Evolutionary conservation across 2,329 filamentous ascomycete genomes (phyloP).

Genomic region (Trichoderma harzianum): DNA sequence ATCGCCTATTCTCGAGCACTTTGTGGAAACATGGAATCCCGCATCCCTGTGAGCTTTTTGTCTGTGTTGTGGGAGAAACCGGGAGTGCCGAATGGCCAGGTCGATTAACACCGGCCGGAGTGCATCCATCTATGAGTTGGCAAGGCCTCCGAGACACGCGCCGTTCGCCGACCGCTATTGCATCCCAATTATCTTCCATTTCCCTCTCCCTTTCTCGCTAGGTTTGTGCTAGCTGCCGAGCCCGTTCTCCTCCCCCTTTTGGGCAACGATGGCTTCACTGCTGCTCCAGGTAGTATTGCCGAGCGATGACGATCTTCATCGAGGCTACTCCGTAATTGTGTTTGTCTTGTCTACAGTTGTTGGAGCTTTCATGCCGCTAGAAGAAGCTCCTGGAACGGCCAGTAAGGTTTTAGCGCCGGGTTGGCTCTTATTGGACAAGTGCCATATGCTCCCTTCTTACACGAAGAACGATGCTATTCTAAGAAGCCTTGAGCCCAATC

Average conservation of each 20-base stretch:
- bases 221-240: not conserved
- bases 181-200: not conserved
- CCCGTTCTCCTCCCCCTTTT: not conserved
- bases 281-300: not conserved
- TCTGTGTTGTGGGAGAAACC: not conserved
- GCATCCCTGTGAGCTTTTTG: not conserved
- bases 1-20: constrained; percentile 4
- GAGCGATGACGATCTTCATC: not conserved
- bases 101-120: not conserved
- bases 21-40: not conserved
- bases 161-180: constrained; percentile 3
- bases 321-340: not conserved
- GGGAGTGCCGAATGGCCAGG: constrained; percentile 7
- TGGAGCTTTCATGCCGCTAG: not conserved
- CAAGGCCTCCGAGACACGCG: not conserved
- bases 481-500: not conserved
- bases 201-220: not conserved
- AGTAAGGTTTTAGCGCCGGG: not conserved
- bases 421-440: not conserved
- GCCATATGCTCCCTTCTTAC: not conserved
- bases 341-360: not conserved
- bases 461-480: not conserved
- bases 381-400: not conserved
- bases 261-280: not conserved
- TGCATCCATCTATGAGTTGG: constrained; percentile 8